Percentiles rank a stretch among this genome's conserved stretches.
phyloP scores from a whole-genome alignment of 2,329 filamentous ascomycete species.

The Penicillium sp. region DNA sequence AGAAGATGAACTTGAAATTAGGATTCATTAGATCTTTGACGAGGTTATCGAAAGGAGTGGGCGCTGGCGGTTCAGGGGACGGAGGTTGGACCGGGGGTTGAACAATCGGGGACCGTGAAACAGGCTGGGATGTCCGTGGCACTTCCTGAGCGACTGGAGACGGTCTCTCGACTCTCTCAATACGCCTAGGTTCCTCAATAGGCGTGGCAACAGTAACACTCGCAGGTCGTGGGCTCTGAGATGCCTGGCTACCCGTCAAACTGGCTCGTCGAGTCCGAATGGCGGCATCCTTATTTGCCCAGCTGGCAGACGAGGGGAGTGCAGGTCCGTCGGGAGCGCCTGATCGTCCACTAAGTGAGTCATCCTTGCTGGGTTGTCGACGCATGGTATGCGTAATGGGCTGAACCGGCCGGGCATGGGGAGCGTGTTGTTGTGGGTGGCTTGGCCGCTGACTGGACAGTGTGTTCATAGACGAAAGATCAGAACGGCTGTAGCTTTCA shows the following conservation, averaged over 20 bases:
- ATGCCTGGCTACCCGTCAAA: conserved; percentile 78
- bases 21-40: conserved; percentile 56
- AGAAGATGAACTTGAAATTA: conserved; percentile 62
- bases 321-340: conserved; percentile 81
- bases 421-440: conserved; percentile 53
- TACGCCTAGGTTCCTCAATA: conserved; percentile 43
- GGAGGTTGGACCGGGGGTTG: conserved; percentile 32
- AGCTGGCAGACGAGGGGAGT: conserved; percentile 91
- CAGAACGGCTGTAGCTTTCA: conserved; percentile 93
- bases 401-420: conserved; percentile 58
- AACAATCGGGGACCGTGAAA: conserved; percentile 28
- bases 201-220: conserved; percentile 52
- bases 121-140: conserved; percentile 34
- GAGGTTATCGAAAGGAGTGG: conserved; percentile 46
- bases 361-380: conserved; percentile 74
- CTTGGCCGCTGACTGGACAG: conserved; percentile 78
- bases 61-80: conserved; percentile 33
- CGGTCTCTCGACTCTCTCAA: conserved; percentile 44
- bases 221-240: conserved; percentile 75
- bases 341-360: conserved; percentile 63
- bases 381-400: conserved; percentile 67
- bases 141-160: conserved; percentile 34
- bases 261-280: conserved; percentile 71
- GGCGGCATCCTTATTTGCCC: conserved; percentile 75
- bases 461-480: conserved; percentile 92